Percentiles rank a stretch among this genome's conserved stretches.
Conservation (phyloP, 2,329 filamentous ascomycete species). For the Leptographium wingfieldii region DNA sequence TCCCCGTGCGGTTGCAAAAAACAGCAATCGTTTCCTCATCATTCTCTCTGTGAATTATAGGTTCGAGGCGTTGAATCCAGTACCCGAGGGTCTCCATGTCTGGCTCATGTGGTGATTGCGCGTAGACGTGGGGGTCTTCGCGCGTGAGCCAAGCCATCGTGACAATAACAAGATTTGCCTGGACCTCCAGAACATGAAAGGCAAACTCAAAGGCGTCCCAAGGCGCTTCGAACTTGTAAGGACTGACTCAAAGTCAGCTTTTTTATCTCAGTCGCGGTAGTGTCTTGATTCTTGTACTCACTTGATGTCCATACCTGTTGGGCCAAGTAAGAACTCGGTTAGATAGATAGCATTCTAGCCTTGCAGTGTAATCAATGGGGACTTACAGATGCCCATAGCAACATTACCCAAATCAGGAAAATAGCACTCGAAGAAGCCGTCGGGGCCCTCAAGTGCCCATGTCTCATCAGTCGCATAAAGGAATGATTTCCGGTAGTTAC, state of each 20-base stretch:
- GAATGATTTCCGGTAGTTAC: conserved; percentile 47
- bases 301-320: conserved; percentile 48
- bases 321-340: too few relatives aligned
- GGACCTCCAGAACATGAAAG: conserved; percentile 41
- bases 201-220: conserved; percentile 39
- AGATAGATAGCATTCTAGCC: too few relatives aligned
- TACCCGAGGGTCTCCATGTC: conserved; percentile 65
- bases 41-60: conserved; percentile 39
- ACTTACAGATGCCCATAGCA: conserved; percentile 47
- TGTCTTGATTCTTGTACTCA: conserved; percentile 18
- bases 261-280: not conserved
- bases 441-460: conserved; percentile 43
- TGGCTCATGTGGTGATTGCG: conserved; percentile 39
- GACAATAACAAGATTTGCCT: conserved; percentile 52
- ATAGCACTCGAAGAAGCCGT: conserved; percentile 34
- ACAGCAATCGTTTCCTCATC: conserved; percentile 53
- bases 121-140: conserved; percentile 35
- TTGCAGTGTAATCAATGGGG: not conserved
- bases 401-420: conserved; percentile 37
- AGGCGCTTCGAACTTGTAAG: conserved; percentile 37
- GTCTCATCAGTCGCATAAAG: conserved; percentile 48
- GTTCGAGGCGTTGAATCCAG: conserved; percentile 61
- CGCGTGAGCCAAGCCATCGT: conserved; percentile 69
- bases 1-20: conserved; percentile 57
- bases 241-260: conserved; percentile 18